phyloP scores from a whole-genome alignment of 176 grass and related monocot species.

The Oryza glumipatula region DNA sequence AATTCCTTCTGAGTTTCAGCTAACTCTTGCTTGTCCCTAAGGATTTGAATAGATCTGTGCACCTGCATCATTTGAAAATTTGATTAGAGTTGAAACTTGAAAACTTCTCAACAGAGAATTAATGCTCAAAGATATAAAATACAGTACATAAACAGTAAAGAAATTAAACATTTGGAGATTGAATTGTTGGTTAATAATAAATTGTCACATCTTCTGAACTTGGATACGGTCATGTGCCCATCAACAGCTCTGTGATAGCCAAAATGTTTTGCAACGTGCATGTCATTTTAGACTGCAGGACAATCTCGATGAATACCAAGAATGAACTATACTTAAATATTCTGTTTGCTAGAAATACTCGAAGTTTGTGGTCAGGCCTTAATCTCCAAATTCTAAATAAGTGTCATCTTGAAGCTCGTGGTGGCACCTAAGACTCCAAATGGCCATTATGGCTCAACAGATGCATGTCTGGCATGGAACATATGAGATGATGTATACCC shows the following conservation, averaged over 20 bases:
- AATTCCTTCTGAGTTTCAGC: slow-evolving; percentile 90
- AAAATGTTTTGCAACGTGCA: not conserved
- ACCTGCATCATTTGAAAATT: slow-evolving; percentile 59
- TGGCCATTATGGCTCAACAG: not conserved
- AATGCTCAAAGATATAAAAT: slow-evolving; percentile 25
- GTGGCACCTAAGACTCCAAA: not conserved
- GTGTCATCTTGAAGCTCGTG: not conserved
- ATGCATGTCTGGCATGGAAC: not conserved
- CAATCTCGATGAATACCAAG: not conserved
- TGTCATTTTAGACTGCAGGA: not conserved
- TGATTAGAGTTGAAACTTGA: slow-evolving; percentile 18
- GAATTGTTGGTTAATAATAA: not conserved
- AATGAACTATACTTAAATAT: not conserved
- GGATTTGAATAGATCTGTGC: slow-evolving; percentile 85
- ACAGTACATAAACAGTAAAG: slow-evolving; percentile 6
- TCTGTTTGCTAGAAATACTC: not conserved
- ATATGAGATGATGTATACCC: not conserved
- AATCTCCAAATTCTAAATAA: not conserved
- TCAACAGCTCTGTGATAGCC: not conserved
- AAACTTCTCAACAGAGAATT: slow-evolving; percentile 21
- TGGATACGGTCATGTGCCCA: not conserved
- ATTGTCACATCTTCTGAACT: not conserved
- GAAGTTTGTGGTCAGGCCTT: not conserved
- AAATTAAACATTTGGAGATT: not conserved
- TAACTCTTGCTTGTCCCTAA: slow-evolving; percentile 95